phyloP scores from a whole-genome alignment of 495 filamentous ascomycete genomes.

The Aspergillus sclerotiicarbonarius region DNA sequence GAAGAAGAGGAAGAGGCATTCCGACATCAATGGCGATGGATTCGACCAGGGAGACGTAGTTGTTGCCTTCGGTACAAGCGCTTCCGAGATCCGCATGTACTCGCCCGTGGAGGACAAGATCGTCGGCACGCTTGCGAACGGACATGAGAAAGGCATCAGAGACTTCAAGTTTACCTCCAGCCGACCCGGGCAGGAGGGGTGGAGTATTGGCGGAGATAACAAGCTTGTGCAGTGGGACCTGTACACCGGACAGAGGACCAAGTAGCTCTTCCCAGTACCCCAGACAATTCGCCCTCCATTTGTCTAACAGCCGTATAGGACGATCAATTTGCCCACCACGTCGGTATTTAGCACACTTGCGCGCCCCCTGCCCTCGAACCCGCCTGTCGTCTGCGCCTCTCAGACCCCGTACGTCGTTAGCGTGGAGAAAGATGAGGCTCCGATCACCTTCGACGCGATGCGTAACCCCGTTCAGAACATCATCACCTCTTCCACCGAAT shows the following conservation, averaged over 20 bases:
- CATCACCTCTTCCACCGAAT: slow-evolving; percentile 38
- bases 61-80: slow-evolving; percentile 54
- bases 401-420: slow-evolving; percentile 54
- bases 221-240: slow-evolving; percentile 62
- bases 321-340: slow-evolving; percentile 45
- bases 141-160: slow-evolving; percentile 52
- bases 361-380: slow-evolving; percentile 40
- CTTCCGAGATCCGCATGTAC: slow-evolving; percentile 53
- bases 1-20: slow-evolving; percentile 57
- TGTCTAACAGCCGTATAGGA: slow-evolving; percentile 32
- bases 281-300: background rate
- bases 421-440: slow-evolving; percentile 41
- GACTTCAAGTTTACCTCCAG: slow-evolving; percentile 57
- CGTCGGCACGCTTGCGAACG: slow-evolving; percentile 48
- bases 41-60: slow-evolving; percentile 44
- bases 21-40: slow-evolving; percentile 45
- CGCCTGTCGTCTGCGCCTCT: slow-evolving; percentile 54
- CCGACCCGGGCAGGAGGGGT: slow-evolving; percentile 43
- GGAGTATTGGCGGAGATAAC: slow-evolving; percentile 60
- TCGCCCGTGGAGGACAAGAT: slow-evolving; percentile 52
- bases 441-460: slow-evolving; percentile 50
- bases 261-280: slow-evolving; percentile 31
- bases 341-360: slow-evolving; percentile 42
- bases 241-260: slow-evolving; percentile 42
- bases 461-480: slow-evolving; percentile 53